These are phyloP conservation scores for Termitomyces sp. DNA, from an alignment of 768 basidiomycete genomes.

Conservation along the genomic window DNA sequence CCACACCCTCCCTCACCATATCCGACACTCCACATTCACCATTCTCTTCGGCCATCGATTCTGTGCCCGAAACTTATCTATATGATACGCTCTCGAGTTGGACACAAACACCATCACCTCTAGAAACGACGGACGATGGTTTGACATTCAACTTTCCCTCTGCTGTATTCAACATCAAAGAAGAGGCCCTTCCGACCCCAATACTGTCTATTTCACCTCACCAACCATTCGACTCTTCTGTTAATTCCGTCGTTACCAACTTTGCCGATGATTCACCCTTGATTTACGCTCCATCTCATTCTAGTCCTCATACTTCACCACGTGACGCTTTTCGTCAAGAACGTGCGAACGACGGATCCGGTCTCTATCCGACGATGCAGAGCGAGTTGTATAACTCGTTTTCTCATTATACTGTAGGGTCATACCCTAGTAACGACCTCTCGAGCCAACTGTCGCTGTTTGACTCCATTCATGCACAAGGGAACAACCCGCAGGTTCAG, in stretches of 20 bases:
- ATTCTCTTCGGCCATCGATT: slow-evolving; percentile 16
- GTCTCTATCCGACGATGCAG: slow-evolving; percentile 10
- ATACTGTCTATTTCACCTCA: slow-evolving; percentile 18
- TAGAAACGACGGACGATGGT: slow-evolving; percentile 9
- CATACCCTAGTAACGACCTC: slow-evolving; percentile 22
- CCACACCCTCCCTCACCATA: slow-evolving; percentile 24
- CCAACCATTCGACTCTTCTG: slow-evolving; percentile 25
- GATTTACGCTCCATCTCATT: slow-evolving; percentile 9
- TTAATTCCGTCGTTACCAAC: slow-evolving; percentile 25
- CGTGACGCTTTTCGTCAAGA: slow-evolving; percentile 6
- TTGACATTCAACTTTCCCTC: slow-evolving; percentile 15
- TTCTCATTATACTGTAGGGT: slow-evolving; percentile 22
- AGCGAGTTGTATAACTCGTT: slow-evolving; percentile 20
- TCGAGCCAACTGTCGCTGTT: slow-evolving; percentile 28
- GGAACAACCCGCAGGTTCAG: slow-evolving; percentile 20
- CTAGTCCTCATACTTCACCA: background rate
- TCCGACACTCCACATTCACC: slow-evolving; percentile 20
- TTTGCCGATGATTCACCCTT: slow-evolving; percentile 25
- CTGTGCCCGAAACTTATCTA: slow-evolving; percentile 17
- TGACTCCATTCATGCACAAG: slow-evolving; percentile 21
- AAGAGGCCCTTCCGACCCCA: slow-evolving; percentile 17
- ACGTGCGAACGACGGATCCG: slow-evolving; percentile 4
- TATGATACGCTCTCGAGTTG: slow-evolving; percentile 18
- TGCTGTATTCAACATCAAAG: slow-evolving; percentile 13
- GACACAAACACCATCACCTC: slow-evolving; percentile 16